Percentiles rank a stretch among this genome's conserved stretches.
Conservation (phyloP, 768 basidiomycete species). For the Chalciporus pseudorubinellus region DNA sequence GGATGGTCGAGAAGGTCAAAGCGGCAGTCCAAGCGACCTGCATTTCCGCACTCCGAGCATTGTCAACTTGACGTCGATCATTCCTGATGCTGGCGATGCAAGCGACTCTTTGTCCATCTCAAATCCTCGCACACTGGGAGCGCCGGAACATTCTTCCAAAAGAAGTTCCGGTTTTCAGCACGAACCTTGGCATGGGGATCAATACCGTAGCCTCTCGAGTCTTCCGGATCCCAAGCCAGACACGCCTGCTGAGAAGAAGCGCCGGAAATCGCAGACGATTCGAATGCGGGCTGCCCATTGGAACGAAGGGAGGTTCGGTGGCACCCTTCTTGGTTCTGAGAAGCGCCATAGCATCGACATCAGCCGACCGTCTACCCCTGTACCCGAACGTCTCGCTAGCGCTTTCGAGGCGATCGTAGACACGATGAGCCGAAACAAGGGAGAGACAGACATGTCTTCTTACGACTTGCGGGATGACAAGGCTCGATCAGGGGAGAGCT, state of each 20-base stretch:
- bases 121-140: not conserved
- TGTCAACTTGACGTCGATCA: constrained; percentile 44
- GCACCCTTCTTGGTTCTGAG: constrained; percentile 28
- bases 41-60: constrained; percentile 57
- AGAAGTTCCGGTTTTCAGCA: constrained; percentile 3
- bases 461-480: constrained; percentile 8
- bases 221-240: constrained; percentile 29
- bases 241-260: constrained; percentile 26
- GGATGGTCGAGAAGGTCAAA: constrained; percentile 7
- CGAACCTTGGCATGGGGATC: constrained; percentile 13
- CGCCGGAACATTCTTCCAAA: constrained; percentile 6
- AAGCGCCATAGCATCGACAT: constrained; percentile 13
- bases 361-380: constrained; percentile 30
- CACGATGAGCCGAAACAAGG: constrained; percentile 31
- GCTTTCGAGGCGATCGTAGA: constrained; percentile 48
- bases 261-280: constrained; percentile 47
- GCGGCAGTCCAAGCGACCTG: constrained; percentile 33
- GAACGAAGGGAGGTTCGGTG: constrained; percentile 54
- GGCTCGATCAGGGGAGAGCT: constrained; percentile 1
- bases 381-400: constrained; percentile 41
- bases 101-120: constrained; percentile 4
- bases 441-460: constrained; percentile 8
- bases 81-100: constrained; percentile 26
- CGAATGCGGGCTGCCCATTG: constrained; percentile 58
- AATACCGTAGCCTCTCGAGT: not conserved